Evolutionary conservation across 2,329 filamentous ascomycete species (phyloP), one percentile per base, ranked within the genome.

Genomic region (Claviceps fusiformis): DNA sequence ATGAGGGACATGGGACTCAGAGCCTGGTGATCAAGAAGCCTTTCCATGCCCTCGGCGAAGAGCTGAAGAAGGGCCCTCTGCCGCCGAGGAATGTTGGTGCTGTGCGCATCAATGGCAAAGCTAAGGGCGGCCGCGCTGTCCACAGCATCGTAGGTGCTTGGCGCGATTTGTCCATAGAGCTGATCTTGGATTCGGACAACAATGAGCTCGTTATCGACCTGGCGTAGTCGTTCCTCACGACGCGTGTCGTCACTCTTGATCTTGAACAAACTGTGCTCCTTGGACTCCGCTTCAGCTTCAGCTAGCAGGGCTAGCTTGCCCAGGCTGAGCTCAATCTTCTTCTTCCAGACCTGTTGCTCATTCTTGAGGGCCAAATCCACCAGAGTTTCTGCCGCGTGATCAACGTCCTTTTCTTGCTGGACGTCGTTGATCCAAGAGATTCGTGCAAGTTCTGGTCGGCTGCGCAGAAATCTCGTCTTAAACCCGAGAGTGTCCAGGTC

Each of bases 401-500:
- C 75, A 59, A 89, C 89, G 62, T 95, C 83, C 56, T 83, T 77
- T 65, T 93, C 87, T 29, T 80, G 78, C 57, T 83, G 77, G 8
- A 97, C 79, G 65, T 97, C 91, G 66, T 98, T 95, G 71, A 98
- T 95, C 93, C 93, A 98, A 51, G 85, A 84, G 48, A 98, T 77
- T 62, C 89, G 89, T 33, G 85, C 84, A 58, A 89, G 82, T 58
- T 83, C 78, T 0, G 83, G 79, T 59, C 83, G 81, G 55, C 81
- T 83, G 46, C 87, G 82, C 50, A 98, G 75, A 63, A 90, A 98
- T 53, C 77, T 76, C 0, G 89, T 95, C 55, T 95, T 79, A 63
- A 83, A 85, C n/a, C 73, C 72, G 52, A 80, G 72, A 60, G 83
- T 82, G 63, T 91, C 86, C 55, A 82, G 72, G 31, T 84, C 75